Conservation (phyloP, 768 basidiomycete species). For the Cystofilobasidium macerans region DNA sequence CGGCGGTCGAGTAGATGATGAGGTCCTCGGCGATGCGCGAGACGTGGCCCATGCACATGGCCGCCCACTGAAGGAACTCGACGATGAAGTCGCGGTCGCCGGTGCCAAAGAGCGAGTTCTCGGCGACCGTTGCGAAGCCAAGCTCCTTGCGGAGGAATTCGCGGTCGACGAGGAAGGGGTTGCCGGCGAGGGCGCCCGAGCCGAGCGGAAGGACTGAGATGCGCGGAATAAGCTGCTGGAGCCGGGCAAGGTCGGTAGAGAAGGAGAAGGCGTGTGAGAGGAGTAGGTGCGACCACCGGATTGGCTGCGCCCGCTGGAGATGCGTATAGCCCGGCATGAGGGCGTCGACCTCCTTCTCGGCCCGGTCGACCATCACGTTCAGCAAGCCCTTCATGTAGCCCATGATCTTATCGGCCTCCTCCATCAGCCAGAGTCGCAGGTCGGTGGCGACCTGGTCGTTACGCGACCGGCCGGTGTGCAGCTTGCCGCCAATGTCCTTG, state of each 20-base stretch:
- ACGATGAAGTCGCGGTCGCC: constrained; percentile 94
- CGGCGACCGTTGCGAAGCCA: constrained; percentile 73
- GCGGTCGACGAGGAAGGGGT: constrained; percentile 86
- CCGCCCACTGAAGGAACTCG: constrained; percentile 95
- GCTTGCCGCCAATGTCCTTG: constrained; percentile 71
- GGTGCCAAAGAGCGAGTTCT: constrained; percentile 95
- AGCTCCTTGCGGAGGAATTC: constrained; percentile 85
- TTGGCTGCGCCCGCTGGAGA: constrained; percentile 93
- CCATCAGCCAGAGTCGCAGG: constrained; percentile 89
- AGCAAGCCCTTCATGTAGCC: constrained; percentile 62
- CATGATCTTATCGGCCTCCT: constrained; percentile 59
- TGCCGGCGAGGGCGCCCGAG: constrained; percentile 88
- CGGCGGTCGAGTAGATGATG: constrained; percentile 90
- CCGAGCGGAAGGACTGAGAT: constrained; percentile 90
- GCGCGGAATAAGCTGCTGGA: constrained; percentile 71
- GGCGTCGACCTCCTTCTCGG: constrained; percentile 82
- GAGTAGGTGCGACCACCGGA: constrained; percentile 95
- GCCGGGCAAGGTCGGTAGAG: constrained; percentile 72
- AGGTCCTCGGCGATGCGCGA: constrained; percentile 92
- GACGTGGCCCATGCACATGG: constrained; percentile 82
- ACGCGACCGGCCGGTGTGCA: constrained; percentile 91
- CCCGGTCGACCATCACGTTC: constrained; percentile 78
- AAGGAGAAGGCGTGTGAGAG: constrained; percentile 92
- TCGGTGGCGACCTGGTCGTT: constrained; percentile 99
- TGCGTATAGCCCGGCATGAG: constrained; percentile 96